These are phyloP conservation scores for Trametes sanguinea DNA, from an alignment of 768 basidiomycete species.

Conservation along the genomic window DNA sequence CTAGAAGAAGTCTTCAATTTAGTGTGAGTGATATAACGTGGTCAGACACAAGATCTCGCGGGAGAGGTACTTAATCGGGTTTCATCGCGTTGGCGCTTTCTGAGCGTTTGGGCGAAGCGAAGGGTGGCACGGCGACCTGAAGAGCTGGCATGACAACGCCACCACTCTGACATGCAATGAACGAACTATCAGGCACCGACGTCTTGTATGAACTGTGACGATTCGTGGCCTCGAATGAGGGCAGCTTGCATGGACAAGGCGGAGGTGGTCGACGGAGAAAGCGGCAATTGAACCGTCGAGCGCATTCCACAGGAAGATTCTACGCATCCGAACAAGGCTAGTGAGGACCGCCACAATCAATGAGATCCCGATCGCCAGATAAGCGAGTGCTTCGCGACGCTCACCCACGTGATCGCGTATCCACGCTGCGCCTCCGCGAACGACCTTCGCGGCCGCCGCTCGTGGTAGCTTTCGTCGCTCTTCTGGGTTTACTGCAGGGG, in stretches of 20 bases:
- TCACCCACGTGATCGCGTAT: conserved; percentile 22
- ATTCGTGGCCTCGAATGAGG: no score
- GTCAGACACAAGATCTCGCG: not conserved
- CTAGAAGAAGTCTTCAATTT: not conserved
- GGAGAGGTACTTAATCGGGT: not conserved
- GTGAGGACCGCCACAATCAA: conserved; percentile 1
- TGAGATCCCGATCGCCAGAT: conserved; percentile 16
- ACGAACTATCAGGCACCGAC: no score
- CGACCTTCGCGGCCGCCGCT: not conserved
- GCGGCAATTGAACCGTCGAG: conserved; percentile 1
- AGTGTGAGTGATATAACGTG: not conserved
- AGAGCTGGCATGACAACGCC: no score
- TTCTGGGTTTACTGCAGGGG: not conserved
- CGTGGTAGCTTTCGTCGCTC: not conserved
- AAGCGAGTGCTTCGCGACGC: conserved; percentile 13
- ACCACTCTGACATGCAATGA: no score
- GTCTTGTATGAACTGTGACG: no score
- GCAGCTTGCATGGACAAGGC: no score
- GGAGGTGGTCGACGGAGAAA: conserved; percentile 2
- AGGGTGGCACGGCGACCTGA: no score
- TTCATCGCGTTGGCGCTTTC: no score
- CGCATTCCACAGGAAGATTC: conserved; percentile 4
- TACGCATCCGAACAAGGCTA: not conserved
- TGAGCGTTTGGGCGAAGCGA: no score
- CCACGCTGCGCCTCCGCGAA: not conserved